Evolutionary conservation across 495 filamentous ascomycete species (phyloP).

Genomic region (Astrocystis sublimbata): DNA sequence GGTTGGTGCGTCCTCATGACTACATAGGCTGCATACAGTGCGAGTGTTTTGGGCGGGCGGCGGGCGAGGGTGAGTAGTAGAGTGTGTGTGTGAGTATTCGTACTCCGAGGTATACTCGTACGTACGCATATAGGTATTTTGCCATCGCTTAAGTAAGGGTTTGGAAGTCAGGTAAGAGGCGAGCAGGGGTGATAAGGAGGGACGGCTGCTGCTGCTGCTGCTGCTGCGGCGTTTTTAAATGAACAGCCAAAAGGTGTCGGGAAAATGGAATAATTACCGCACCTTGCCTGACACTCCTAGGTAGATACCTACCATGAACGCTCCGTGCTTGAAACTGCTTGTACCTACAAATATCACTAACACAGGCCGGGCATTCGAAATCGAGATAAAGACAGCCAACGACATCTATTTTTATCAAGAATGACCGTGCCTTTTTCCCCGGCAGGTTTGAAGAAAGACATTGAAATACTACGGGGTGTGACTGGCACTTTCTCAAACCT

Average conservation of each 20-base stretch:
- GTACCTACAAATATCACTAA: not conserved
- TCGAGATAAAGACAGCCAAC: not conserved
- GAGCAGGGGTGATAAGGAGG: no score
- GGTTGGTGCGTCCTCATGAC: not conserved
- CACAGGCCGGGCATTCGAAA: not conserved
- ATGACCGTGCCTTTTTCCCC: not conserved
- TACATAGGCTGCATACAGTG: not conserved
- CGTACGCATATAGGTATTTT: no score
- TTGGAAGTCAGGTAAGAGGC: no score
- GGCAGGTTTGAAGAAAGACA: not conserved
- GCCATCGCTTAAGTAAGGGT: no score
- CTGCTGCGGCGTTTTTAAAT: no score
- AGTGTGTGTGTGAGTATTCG: no score
- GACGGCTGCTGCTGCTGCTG: no score
- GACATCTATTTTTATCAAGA: not conserved
- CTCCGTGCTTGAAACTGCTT: no score
- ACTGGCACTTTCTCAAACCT: no score
- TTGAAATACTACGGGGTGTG: not conserved
- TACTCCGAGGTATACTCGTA: no score
- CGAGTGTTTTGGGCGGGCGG: not conserved
- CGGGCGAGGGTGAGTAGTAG: not conserved
- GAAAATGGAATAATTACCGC: conserved; percentile 13
- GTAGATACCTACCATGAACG: not conserved
- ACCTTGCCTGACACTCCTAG: conserved; percentile 1
- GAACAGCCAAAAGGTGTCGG: not conserved